phyloP scores from a whole-genome alignment of 306 rosid genomes.

The Rubus idaeus region DNA sequence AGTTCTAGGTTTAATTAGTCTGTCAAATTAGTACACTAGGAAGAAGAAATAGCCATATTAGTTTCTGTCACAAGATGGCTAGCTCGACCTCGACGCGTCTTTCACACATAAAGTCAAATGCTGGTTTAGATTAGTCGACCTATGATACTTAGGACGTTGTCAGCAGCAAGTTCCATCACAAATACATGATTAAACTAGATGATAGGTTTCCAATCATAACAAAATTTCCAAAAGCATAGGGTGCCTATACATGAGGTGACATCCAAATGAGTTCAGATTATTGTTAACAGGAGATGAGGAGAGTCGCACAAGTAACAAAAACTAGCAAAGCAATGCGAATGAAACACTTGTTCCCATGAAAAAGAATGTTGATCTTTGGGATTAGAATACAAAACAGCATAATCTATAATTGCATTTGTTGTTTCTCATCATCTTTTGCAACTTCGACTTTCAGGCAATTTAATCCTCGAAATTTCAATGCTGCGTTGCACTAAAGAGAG shows the following conservation, averaged over 20 bases:
- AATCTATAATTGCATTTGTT: conserved; percentile 16
- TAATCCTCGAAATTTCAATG: conserved; percentile 28
- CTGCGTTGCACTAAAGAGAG: conserved; percentile 57
- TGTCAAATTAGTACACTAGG: not conserved
- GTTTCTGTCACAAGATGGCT: not conserved
- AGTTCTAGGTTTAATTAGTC: no score
- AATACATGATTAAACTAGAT: not conserved
- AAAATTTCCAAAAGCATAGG: not conserved
- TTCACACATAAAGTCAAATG: not conserved
- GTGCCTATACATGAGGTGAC: no score
- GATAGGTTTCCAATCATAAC: not conserved
- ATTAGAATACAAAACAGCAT: conserved; percentile 11
- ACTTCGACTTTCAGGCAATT: conserved; percentile 8
- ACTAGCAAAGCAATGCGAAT: conserved; percentile 11
- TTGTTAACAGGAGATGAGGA: not conserved
- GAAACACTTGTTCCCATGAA: conserved; percentile 5
- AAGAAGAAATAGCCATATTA: not conserved
- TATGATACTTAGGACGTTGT: no score
- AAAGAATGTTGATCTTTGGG: not conserved
- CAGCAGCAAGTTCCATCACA: no score
- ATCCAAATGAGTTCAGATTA: not conserved
- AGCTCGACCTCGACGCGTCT: not conserved
- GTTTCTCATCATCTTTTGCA: conserved; percentile 13
- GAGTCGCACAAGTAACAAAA: not conserved
- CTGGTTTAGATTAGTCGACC: not conserved